Evolutionary conservation across 345 rosid species (phyloP).

Genomic region (Erucastrum elatum): DNA sequence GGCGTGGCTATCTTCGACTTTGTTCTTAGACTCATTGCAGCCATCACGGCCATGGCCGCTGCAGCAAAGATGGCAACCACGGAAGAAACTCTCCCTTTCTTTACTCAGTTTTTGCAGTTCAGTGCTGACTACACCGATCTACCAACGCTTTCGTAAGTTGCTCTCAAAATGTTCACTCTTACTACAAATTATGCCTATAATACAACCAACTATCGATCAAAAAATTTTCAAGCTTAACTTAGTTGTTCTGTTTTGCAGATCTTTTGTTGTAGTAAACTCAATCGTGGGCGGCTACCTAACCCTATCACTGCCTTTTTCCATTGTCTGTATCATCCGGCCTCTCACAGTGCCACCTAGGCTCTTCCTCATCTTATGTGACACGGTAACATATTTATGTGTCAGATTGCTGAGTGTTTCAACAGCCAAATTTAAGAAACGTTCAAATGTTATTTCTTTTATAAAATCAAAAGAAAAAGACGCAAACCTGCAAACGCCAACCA

Average conservation of each 20-base stretch:
- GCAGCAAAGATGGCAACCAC: conserved; percentile 77
- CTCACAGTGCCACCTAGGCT: conserved; percentile 57
- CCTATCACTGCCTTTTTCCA: conserved; percentile 72
- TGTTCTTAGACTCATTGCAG: conserved; percentile 63
- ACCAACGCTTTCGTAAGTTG: conserved; percentile 59
- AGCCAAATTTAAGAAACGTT: neutral
- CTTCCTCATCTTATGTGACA: conserved; percentile 57
- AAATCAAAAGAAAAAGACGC: neutral
- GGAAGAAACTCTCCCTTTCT: conserved; percentile 79
- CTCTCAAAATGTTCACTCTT: conserved; percentile 2
- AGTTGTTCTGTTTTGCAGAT: conserved; percentile 41
- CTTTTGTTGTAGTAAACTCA: conserved; percentile 61
- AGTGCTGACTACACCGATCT: conserved; percentile 80
- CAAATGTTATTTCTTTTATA: neutral
- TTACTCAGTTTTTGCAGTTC: conserved; percentile 91
- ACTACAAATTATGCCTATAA: neutral
- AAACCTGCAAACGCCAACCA: neutral
- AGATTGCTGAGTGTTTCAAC: neutral
- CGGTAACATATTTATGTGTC: conserved; percentile 39
- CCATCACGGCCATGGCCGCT: conserved; percentile 57
- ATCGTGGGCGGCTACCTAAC: conserved; percentile 65
- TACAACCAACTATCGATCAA: neutral
- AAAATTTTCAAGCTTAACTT: neutral
- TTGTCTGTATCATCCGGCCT: conserved; percentile 67
- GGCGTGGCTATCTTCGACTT: conserved; percentile 73